Evolutionary conservation across 1,284 basidiomycete genomes (phyloP).

Genomic region (Coniophora puteana): DNA sequence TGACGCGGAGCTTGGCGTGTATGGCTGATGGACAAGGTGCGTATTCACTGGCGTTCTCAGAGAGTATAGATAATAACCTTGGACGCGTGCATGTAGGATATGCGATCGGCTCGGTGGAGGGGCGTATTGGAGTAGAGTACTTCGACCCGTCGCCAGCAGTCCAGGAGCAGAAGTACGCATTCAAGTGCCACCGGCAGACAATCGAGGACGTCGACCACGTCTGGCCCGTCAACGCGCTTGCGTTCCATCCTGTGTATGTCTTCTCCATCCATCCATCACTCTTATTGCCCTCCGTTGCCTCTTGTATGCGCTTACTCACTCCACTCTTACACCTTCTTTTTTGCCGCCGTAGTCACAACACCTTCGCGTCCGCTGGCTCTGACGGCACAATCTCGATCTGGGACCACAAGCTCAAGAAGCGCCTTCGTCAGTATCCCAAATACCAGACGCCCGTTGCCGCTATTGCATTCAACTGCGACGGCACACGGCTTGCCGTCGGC

Average conservation of each 20-base stretch:
- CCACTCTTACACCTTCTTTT: conserved; percentile 1
- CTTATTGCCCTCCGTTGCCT: not conserved
- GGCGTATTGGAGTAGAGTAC: conserved; percentile 96
- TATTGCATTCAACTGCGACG: conserved; percentile 81
- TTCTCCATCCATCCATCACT: too few relatives aligned
- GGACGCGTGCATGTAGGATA: conserved; percentile 56
- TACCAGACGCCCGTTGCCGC: conserved; percentile 71
- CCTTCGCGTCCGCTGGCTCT: conserved; percentile 92
- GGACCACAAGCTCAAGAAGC: conserved; percentile 97
- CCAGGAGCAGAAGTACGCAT: conserved; percentile 95
- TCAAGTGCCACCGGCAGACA: conserved; percentile 94
- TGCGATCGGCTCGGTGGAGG: conserved; percentile 92
- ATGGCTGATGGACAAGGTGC: conserved; percentile 91
- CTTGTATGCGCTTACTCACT: conserved; percentile 2
- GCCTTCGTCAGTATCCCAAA: conserved; percentile 85
- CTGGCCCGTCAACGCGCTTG: conserved; percentile 95
- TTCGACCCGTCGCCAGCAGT: conserved; percentile 78
- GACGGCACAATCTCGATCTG: conserved; percentile 92
- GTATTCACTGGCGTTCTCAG: conserved; percentile 12
- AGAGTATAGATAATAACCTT: not conserved
- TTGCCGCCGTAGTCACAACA: conserved; percentile 66
- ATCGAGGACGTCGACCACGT: conserved; percentile 94
- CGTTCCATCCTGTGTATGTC: conserved; percentile 84
- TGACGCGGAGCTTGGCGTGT: conserved; percentile 87
- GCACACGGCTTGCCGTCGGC: conserved; percentile 77